Evolutionary conservation across 768 basidiomycete genomes (phyloP), one percentile per base, ranked within the genome.

Genomic region (Obba rivulosa): DNA sequence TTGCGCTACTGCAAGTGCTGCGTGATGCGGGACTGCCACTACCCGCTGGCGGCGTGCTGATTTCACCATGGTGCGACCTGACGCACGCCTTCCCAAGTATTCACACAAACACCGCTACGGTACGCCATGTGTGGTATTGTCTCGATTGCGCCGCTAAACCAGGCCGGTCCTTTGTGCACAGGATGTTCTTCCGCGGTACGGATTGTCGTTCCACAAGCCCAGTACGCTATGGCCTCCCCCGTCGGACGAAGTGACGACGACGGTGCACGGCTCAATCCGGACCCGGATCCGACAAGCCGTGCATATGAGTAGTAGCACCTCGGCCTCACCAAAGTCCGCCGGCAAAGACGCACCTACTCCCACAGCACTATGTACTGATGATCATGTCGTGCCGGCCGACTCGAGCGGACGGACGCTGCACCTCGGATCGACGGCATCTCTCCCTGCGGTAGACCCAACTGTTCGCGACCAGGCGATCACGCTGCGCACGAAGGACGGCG

Each of bases 11-110:
- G 3, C 90, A 93, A 66, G 75, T 87, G 9, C 78, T 99, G 41
- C 86, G 96, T 14, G 96, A 99, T 64, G 68, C 77, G 0, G 83
- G 80, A 2, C 70, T 94, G 20, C 92, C 92, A 4, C 54, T 78
- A 39, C 95, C 94, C 3, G 90, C 92, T 2, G 96, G 92, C 7
- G 92, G 83, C 1, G 74, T 95, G 16, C 69, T 97, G 35, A 86
- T 97, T 54, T 93, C 90, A 22, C 96, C 96, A 0, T 97, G 95
- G 89, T 87, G 78, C 55, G 86, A 87, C 65, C 68, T 98, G n/a
- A 94, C 91, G 0, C 96, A 98, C 64, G 93, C 90, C 0, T 97
- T 98, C 65, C 89, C 92, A 0, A 92, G 88, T 57, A 77, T 94
- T 40, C 78, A 90, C 58, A 69, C 74, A 34, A 97, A 98, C 63